phyloP scores from a whole-genome alignment of 441 rosid genomes.

The Oxalis stricta region DNA sequence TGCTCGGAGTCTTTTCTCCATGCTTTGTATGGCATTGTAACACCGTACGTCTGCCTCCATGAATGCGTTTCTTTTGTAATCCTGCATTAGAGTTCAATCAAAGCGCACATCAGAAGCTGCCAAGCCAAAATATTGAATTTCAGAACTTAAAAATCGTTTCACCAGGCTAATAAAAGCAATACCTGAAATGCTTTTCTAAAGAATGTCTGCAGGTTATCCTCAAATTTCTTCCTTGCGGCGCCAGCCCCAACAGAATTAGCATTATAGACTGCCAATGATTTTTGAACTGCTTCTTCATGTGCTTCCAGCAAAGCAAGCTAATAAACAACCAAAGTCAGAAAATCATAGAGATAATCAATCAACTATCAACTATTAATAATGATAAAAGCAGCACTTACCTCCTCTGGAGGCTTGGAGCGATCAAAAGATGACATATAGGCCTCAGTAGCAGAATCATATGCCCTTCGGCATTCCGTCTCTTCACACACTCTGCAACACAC shows the following conservation, averaged over 20 bases:
- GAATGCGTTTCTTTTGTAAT: conserved; percentile 60
- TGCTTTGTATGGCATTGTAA: conserved; percentile 55
- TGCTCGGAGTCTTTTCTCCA: conserved; percentile 89
- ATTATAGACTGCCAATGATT: conserved; percentile 51
- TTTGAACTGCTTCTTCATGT: conserved; percentile 81
- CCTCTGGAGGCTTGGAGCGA: conserved; percentile 71
- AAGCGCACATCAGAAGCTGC: not conserved
- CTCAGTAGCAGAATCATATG: conserved; percentile 76
- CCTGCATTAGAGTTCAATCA: conserved; percentile 31
- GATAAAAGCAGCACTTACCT: conserved; percentile 37
- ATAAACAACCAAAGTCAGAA: conserved; percentile 20
- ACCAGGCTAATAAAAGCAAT: conserved; percentile 8
- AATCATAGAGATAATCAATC: conserved; percentile 9
- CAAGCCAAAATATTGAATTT: not conserved
- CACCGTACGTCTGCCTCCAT: conserved; percentile 88
- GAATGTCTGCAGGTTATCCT: conserved; percentile 75
- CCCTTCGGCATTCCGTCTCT: conserved; percentile 90
- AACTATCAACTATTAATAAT: too few species aligned
- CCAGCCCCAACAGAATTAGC: conserved; percentile 88
- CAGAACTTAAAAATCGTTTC: not conserved
- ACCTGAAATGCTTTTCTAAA: conserved; percentile 81
- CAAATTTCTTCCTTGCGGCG: conserved; percentile 62
- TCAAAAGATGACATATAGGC: conserved; percentile 55
- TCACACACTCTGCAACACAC: conserved; percentile 70
- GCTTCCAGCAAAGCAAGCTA: conserved; percentile 80